Evolutionary conservation across 352 stramenopile genomes (phyloP).

Genomic region (Phytophthora litchii): DNA sequence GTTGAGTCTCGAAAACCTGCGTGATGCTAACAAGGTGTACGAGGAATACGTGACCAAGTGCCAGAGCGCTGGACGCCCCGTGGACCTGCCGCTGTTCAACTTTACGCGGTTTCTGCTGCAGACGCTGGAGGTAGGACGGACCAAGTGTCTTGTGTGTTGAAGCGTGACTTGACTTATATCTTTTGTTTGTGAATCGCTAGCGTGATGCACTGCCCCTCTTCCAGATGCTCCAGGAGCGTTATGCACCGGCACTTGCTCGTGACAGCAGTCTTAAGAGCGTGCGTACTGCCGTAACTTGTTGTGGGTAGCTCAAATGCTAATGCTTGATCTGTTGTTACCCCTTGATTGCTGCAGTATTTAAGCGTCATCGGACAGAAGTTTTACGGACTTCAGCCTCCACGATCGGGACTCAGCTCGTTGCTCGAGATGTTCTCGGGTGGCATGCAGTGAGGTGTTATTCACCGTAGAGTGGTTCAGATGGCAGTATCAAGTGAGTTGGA

Average conservation of each 20-base stretch:
- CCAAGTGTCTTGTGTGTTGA: neutral
- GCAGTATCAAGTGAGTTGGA: neutral
- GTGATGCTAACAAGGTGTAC: conserved; percentile 84
- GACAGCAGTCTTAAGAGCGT: conserved; percentile 81
- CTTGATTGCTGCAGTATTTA: conserved; percentile 61
- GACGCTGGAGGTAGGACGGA: conserved; percentile 70
- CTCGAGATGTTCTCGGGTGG: conserved; percentile 86
- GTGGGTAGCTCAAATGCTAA: conserved; percentile 7
- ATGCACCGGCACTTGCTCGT: conserved; percentile 71
- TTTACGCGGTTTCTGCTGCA: conserved; percentile 85
- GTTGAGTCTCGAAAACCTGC: conserved; percentile 85
- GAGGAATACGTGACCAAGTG: conserved; percentile 66
- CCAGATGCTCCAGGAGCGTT: conserved; percentile 88
- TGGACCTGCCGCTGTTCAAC: conserved; percentile 83
- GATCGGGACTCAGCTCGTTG: conserved; percentile 79
- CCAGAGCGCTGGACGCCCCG: conserved; percentile 40
- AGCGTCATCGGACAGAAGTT: conserved; percentile 87
- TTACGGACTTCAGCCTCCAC: conserved; percentile 82
- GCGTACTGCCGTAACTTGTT: conserved; percentile 29
- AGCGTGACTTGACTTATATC: neutral
- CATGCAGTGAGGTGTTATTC: conserved; percentile 49
- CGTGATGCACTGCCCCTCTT: conserved; percentile 85
- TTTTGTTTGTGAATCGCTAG: conserved; percentile 35
- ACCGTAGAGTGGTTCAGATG: conserved; percentile 14
- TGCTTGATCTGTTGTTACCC: conserved; percentile 10